Base-by-base conservation (phyloP, 2,329 filamentous ascomycete genomes). In the Cladosporium sp. region DNA sequence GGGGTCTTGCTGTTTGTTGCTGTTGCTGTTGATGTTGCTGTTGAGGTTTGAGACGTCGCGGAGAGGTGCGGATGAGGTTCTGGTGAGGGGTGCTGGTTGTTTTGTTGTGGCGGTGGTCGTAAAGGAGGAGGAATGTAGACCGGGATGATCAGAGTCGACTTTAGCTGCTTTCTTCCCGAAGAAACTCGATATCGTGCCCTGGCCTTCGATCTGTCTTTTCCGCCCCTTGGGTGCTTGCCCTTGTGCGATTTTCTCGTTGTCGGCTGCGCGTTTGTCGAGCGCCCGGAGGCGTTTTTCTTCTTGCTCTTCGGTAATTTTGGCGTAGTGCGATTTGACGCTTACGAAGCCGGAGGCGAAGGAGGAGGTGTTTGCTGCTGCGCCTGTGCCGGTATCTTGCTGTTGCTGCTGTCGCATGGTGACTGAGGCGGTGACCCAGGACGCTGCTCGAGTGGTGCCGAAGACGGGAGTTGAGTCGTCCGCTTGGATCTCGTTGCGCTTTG, bases 161-260 rank as follows among this genome's bases (percentile, higher is more conserved):
- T 3, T 6, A 3, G 15, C 1, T 2, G n/a, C 16, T 12, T 49
- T 59, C 55, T 64, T 65, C 13, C 64, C 64, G 56, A 80, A 80
- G 63, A 80, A 81, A 51, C 63, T 73, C 3, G 73, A 72, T 39
- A 82, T 77, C 42, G 65, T 74, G 20, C 73, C 75, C 60, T 81
- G 78, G 1, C 71, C 73, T 53, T 71, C 67, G 18, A 62, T 66
- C 59, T 67, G 69, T 46, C 67, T 68, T 61, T 69, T 65, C 56
- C 57, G 65, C 49, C 53, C 60, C 53, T 62, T 70, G 50, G 50
- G 65, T 53, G 35, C 56, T 57, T 39, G 59, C 27, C 49, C 50
- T 22, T 49, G 43, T 7, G 22, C 43, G 7, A 43, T 42, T 22
- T 54, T 54, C 35, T 54, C 32, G 11, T n/a, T 7, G 6, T n/a